Evolutionary conservation across 106 monocot species (phyloP), one percentile per base, ranked within the genome.

Genomic region (Allium sativum): DNA sequence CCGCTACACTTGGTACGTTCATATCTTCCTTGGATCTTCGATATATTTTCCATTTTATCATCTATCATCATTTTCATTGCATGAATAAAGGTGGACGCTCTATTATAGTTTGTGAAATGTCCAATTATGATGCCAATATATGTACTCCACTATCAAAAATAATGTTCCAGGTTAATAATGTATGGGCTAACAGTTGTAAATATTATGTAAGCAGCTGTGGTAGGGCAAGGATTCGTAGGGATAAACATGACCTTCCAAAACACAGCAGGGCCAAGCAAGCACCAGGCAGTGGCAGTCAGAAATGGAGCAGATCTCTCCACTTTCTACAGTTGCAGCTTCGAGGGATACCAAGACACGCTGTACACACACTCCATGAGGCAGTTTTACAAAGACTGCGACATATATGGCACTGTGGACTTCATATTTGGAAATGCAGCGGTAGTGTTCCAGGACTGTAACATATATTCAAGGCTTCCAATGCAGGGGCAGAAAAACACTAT

Each of bases 381-480:
- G 41, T 87, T 92, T 81, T 92, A 87, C 78, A 43, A 75, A 12
- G 76, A 76, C 0, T 92, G 92, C 72, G 81, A 84, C 76, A 69
- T 89, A 56, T 83, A 83, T 69, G 93, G 89, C 53, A 93, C 93
- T 1, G 89, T 93, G 0, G 93, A 93, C 66, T 89, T 64, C 83
- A 78, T 93, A 59, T 93, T 93, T 65, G 93, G 93, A 44, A 86
- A 89, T 61, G 82, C 93, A 7, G 93, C 93, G 1, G 89, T 76
- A 15, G 89, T 89, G 9, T 83, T 93, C 72, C 93, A 93, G 55
- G 53, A 68, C 70, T 93, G 93, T 75, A 88, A 79, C 56, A 69
- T 93, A 48, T 88, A 77, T 66, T 67, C 88, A 9, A 56, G 93
- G 17, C 81, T 79, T 0, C 93, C 93, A 0, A 60, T 93, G 69